A percentile compares a stretch with the other conserved stretches of the same genome.
These are phyloP conservation scores for Elsinoe necatrix DNA, from an alignment of 2,329 filamentous ascomycete genomes.

Conservation along the genomic window DNA sequence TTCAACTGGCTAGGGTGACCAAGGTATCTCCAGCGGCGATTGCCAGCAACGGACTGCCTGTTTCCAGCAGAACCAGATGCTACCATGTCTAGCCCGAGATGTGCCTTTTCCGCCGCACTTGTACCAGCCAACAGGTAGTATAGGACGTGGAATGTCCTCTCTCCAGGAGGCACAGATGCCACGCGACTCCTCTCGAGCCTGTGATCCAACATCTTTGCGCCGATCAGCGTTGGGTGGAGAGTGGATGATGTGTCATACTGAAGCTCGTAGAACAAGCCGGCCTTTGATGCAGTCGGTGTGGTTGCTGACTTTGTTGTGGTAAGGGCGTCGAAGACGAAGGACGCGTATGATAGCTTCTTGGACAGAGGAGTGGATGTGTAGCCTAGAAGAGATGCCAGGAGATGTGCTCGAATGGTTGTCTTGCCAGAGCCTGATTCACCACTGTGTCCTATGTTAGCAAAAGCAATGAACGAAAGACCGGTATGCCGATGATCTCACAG, in stretches of 20 bases:
- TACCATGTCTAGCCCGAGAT: conserved; percentile 58
- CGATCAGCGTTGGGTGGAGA: conserved; percentile 77
- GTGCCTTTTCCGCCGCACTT: conserved; percentile 78
- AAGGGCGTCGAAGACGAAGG: conserved; percentile 91
- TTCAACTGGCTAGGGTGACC: conserved; percentile 95
- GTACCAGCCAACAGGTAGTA: conserved; percentile 95
- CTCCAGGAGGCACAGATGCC: conserved; percentile 83
- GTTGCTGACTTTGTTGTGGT: conserved; percentile 97
- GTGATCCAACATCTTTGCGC: conserved; percentile 90
- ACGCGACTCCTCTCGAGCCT: conserved; percentile 86
- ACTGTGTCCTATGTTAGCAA: conserved; percentile 38
- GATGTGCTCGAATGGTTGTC: conserved; percentile 83
- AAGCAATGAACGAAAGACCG: conserved; percentile 1
- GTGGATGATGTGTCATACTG: conserved; percentile 89
- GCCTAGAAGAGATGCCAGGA: conserved; percentile 74
- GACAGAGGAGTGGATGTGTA: conserved; percentile 91
- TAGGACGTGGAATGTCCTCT: conserved; percentile 90
- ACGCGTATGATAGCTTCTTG: conserved; percentile 82
- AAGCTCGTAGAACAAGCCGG: conserved; percentile 88
- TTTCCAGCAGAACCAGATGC: conserved; percentile 49
- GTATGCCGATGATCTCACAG: conserved; percentile 54
- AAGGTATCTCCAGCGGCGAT: conserved; percentile 89
- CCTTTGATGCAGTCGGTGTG: conserved; percentile 90
- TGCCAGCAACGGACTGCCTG: conserved; percentile 46
- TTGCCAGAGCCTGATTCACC: conserved; percentile 96